phyloP scores from a whole-genome alignment of 1,284 basidiomycete genomes.

The Grifola frondosa region DNA sequence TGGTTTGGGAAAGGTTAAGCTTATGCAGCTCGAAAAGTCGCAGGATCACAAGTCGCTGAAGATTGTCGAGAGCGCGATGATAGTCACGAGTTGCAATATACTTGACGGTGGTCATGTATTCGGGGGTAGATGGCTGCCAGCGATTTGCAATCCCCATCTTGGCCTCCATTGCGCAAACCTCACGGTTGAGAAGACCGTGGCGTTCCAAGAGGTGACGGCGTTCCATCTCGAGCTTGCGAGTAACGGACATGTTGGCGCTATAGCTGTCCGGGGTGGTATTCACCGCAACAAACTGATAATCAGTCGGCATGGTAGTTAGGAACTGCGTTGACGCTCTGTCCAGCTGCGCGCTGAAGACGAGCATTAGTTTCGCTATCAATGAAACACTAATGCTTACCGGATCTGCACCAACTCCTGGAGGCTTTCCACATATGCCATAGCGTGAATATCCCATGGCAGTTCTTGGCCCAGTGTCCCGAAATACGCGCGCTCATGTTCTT shows the following conservation, averaged over 20 bases:
- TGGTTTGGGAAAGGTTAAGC: constrained; percentile 24
- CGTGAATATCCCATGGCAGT: constrained; percentile 14
- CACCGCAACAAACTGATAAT: neutral
- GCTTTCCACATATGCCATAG: constrained; percentile 20
- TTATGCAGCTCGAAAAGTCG: constrained; percentile 33
- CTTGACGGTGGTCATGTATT: constrained; percentile 14
- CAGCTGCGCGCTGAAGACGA: neutral
- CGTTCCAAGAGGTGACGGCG: constrained; percentile 2
- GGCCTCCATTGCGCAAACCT: constrained; percentile 20
- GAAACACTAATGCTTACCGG: neutral
- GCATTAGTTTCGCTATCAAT: neutral
- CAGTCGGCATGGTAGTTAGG: neutral
- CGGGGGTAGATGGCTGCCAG: constrained; percentile 19
- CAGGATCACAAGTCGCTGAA: constrained; percentile 29
- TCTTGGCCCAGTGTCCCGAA: constrained; percentile 20
- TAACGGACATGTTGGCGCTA: constrained; percentile 3
- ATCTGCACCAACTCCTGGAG: constrained; percentile 7
- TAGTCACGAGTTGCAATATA: constrained; percentile 22
- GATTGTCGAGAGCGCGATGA: constrained; percentile 22
- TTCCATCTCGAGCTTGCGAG: constrained; percentile 10
- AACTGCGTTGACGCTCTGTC: neutral
- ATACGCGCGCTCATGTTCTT: constrained; percentile 4
- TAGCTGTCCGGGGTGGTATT: constrained; percentile 2
- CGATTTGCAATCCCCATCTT: constrained; percentile 16
- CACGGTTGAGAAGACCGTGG: neutral